Evolutionary conservation across 2,329 filamentous ascomycete species (phyloP), one percentile per base, ranked within the genome.

Genomic region (Neonectria ditissima): DNA sequence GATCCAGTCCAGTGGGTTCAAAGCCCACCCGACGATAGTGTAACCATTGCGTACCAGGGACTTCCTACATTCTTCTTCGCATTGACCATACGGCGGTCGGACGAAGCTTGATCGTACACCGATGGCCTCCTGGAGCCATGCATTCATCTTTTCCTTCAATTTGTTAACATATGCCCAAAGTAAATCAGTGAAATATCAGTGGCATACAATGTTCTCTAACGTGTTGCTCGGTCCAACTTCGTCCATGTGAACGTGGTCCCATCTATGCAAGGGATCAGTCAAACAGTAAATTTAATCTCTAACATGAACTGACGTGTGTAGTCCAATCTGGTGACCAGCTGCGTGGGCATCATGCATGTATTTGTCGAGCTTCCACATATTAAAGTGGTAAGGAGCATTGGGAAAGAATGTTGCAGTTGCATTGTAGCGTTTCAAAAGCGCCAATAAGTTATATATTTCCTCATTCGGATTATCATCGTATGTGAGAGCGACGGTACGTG

Each of bases 351-450:
- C 51, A 43, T n/a, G 30, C 9, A 54, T 54, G 24, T 54, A 54
- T 30, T 39, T 54, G 22, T 54, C 37, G 22, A 54, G 51, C 51
- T 54, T 54, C 37, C 51, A 54, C 3, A 11, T 54, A 30, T 43
- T 30, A 54, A 54, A 41, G 24, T 54, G 22, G 51, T 43, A 28
- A 43, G 51, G 51, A 54, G 34, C 51, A 43, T 54, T 54, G 4
- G 22, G 51, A 37, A 54, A 54, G 20, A 54, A 54, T 54, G 51
- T 54, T 41, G 51, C 51, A 41, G 51, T 54, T 54, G 51, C 51
- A 20, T 54, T 54, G 13, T 54, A 54, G 16, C 51, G 51, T 54
- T 54, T 54, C 37, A 54, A 54, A 54, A 54, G 22, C 14, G 51
- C 51, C n/a, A 54, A 43, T 22, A 54, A 43, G 34, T 54, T 37